phyloP scores from a whole-genome alignment of 305 asterid species.

The Galium porrigens region DNA sequence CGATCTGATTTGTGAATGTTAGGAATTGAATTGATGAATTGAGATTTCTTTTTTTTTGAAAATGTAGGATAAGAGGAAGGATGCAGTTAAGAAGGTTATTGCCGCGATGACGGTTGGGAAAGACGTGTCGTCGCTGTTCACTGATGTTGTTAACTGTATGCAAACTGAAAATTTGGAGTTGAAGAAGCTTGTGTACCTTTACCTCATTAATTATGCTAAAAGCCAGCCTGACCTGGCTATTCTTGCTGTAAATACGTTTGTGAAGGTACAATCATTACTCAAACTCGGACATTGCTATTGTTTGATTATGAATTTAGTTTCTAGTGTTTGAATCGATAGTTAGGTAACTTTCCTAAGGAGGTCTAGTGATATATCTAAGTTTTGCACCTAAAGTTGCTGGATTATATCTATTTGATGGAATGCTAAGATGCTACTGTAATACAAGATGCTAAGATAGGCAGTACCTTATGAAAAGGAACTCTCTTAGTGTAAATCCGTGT shows the following conservation, averaged over 20 bases:
- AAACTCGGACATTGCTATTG: conserved; percentile 7
- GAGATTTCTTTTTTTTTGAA: conserved; percentile 5
- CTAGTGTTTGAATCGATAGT: background rate
- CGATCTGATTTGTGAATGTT: conserved; percentile 2
- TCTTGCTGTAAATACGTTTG: conserved; percentile 91
- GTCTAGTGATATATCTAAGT: background rate
- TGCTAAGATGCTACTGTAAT: background rate
- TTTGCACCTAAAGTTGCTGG: background rate
- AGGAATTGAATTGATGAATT: background rate
- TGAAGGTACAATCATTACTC: conserved; percentile 40
- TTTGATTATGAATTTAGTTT: background rate
- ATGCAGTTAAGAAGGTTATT: conserved; percentile 93
- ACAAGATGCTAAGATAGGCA: no score
- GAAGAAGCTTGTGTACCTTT: conserved; percentile 81
- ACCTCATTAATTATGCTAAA: conserved; percentile 91
- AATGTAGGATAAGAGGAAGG: conserved; percentile 86
- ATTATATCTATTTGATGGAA: background rate
- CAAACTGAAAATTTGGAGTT: conserved; percentile 95
- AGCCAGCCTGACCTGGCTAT: conserved; percentile 98
- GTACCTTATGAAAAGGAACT: background rate
- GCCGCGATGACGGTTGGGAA: conserved; percentile 99
- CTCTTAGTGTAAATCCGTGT: background rate
- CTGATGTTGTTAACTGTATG: conserved; percentile 96
- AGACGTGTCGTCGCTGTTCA: conserved; percentile 86
- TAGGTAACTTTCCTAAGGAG: background rate